These are phyloP conservation scores for Nigrospora sphaerica DNA, from an alignment of 2,329 filamentous ascomycete genomes.

Conservation along the genomic window DNA sequence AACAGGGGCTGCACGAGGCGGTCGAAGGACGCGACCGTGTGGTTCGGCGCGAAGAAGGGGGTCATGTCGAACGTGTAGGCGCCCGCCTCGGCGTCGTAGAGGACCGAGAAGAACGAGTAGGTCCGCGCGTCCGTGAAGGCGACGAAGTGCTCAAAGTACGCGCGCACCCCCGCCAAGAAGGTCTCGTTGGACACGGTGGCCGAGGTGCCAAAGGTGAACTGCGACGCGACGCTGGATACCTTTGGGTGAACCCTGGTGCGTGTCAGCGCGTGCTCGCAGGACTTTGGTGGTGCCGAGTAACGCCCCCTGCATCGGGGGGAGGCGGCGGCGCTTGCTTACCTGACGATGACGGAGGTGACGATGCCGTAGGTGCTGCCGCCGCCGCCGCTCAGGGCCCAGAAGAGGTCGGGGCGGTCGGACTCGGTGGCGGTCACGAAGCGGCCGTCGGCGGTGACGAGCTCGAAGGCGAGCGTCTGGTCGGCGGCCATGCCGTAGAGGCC, in stretches of 20 bases:
- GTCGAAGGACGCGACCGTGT: slow-evolving; percentile 13
- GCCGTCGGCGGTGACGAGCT: slow-evolving; percentile 42
- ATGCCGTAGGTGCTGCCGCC: slow-evolving; percentile 36
- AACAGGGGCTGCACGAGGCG: slow-evolving; percentile 23
- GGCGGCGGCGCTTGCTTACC: slow-evolving; percentile 9
- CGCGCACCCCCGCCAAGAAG: slow-evolving; percentile 21
- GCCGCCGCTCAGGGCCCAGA: slow-evolving; percentile 40
- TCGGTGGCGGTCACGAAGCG: slow-evolving; percentile 34
- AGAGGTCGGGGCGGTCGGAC: slow-evolving; percentile 37
- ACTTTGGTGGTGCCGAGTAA: too few relatives aligned
- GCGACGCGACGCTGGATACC: slow-evolving; percentile 21
- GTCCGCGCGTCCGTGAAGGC: slow-evolving; percentile 25
- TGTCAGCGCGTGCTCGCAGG: slow-evolving; percentile 1
- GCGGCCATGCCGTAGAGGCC: slow-evolving; percentile 41
- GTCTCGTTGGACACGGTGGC: slow-evolving; percentile 19
- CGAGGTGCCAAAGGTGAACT: slow-evolving; percentile 11
- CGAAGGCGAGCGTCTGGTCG: slow-evolving; percentile 41
- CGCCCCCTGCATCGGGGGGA: slow-evolving; percentile 13
- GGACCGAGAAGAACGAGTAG: slow-evolving; percentile 23
- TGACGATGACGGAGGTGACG: slow-evolving; percentile 32
- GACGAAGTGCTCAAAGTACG: slow-evolving; percentile 21
- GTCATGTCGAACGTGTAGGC: slow-evolving; percentile 18
- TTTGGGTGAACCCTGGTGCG: slow-evolving; percentile 23
- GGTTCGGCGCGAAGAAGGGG: slow-evolving; percentile 24
- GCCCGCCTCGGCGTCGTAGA: slow-evolving; percentile 8